Evolutionary conservation across 495 filamentous ascomycete species (phyloP).

Genomic region (Penicillium turbatum): DNA sequence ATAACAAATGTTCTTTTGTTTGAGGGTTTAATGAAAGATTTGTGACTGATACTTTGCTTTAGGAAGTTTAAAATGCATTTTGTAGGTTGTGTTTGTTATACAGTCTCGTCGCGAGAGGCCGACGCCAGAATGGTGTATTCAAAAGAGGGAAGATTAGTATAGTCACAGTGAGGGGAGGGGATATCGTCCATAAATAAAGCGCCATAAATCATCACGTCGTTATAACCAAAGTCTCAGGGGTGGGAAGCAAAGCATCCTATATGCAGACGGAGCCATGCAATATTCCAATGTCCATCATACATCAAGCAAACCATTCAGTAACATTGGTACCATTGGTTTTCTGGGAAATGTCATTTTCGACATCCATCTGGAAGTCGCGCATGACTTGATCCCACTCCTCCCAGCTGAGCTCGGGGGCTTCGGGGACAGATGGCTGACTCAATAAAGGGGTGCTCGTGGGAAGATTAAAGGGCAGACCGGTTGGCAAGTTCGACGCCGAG

Average conservation of each 20-base stretch:
- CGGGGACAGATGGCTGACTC: slow-evolving; percentile 9
- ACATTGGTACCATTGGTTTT: slow-evolving; percentile 25
- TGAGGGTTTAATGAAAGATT: background rate
- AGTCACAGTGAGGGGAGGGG: background rate
- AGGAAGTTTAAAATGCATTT: too few relatives aligned
- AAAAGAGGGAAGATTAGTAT: slow-evolving; percentile 8
- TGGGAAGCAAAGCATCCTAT: background rate
- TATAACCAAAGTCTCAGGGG: background rate
- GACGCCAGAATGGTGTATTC: background rate
- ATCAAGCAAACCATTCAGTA: slow-evolving; percentile 33
- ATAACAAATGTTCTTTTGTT: background rate
- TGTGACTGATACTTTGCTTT: background rate
- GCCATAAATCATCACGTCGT: too few relatives aligned
- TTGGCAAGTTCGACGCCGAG: slow-evolving; percentile 3
- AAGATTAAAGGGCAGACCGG: slow-evolving; percentile 7
- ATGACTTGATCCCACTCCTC: slow-evolving; percentile 50
- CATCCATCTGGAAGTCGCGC: slow-evolving; percentile 46
- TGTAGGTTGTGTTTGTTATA: background rate
- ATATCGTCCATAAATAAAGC: too few relatives aligned
- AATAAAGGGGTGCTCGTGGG: slow-evolving; percentile 15
- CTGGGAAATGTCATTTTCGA: slow-evolving; percentile 27
- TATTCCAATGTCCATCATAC: background rate
- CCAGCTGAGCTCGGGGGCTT: slow-evolving; percentile 27
- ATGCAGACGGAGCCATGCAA: background rate
- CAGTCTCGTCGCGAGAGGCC: background rate